Evolutionary conservation across 1,284 basidiomycete genomes (phyloP).

Genomic region (Irpex sp.): DNA sequence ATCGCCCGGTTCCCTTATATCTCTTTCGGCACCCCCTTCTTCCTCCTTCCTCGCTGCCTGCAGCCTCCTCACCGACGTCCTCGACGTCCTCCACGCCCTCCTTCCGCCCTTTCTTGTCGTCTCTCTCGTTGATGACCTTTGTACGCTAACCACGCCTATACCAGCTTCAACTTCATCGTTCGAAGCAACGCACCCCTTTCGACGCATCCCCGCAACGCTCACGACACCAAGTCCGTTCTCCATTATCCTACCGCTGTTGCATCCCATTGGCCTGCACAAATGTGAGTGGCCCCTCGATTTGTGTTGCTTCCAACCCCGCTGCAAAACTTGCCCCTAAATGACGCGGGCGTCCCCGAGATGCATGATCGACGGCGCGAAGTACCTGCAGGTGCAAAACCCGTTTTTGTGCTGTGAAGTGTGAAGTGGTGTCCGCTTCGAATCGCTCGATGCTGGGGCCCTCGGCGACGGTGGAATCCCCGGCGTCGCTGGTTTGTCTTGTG

Average conservation of each 20-base stretch:
- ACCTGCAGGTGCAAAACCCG: not conserved
- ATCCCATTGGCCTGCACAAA: slow-evolving; percentile 8
- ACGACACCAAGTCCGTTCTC: slow-evolving; percentile 17
- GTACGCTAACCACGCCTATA: slow-evolving; percentile 42
- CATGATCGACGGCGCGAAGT: slow-evolving; percentile 14
- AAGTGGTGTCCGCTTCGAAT: not conserved
- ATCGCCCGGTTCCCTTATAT: slow-evolving; percentile 32
- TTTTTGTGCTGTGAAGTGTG: not conserved
- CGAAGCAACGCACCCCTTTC: slow-evolving; percentile 14
- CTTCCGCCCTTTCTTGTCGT: slow-evolving; percentile 19
- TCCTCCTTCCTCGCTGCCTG: slow-evolving; percentile 26
- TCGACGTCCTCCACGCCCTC: slow-evolving; percentile 27
- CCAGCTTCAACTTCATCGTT: slow-evolving; percentile 7
- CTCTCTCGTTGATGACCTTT: slow-evolving; percentile 42
- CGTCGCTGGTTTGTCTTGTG: slow-evolving; percentile 1
- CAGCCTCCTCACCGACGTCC: slow-evolving; percentile 28
- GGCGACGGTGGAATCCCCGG: not conserved
- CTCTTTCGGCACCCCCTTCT: slow-evolving; percentile 31
- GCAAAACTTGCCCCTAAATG: slow-evolving; percentile 5
- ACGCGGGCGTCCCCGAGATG: slow-evolving; percentile 8
- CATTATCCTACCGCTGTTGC: slow-evolving; percentile 7
- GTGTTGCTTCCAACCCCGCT: not conserved
- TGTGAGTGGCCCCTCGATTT: slow-evolving; percentile 10
- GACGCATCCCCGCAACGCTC: slow-evolving; percentile 22
- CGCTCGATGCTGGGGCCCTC: not conserved